phyloP scores from a whole-genome alignment of 2,329 filamentous ascomycete species.

The Microdochium nivale region DNA sequence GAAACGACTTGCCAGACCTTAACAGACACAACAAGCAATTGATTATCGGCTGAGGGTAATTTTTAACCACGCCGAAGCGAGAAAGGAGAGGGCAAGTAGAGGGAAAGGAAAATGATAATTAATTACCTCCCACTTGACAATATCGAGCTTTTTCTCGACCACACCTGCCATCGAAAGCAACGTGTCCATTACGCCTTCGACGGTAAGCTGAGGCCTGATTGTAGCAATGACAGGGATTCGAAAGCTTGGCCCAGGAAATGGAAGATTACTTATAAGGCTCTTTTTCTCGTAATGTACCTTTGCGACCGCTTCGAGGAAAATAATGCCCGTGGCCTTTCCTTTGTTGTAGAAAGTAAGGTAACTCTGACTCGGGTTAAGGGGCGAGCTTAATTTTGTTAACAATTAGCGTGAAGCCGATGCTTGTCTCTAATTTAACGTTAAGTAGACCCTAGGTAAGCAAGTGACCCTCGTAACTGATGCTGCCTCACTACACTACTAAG shows the following conservation, averaged over 20 bases:
- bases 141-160: conserved; percentile 15
- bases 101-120: no score
- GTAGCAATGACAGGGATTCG: conserved; percentile 19
- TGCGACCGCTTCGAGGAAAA: conserved; percentile 17
- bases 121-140: conserved; percentile 19
- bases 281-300: conserved; percentile 10
- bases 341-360: conserved; percentile 17
- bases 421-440: conserved; percentile 13
- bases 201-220: conserved; percentile 19
- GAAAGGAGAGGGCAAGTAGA: no score
- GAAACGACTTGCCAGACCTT: conserved; percentile 8
- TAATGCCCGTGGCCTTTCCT: conserved; percentile 12
- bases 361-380: conserved; percentile 14
- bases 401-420: conserved; percentile 19
- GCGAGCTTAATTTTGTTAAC: conserved; percentile 9
- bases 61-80: no score
- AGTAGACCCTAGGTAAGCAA: conserved; percentile 11
- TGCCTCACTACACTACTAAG: conserved; percentile 7
- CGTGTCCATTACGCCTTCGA: conserved; percentile 12
- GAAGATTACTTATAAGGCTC: conserved; percentile 10
- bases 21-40: no score
- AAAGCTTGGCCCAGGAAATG: conserved; percentile 18
- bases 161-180: conserved; percentile 10
- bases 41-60: no score
- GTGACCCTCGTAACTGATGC: conserved; percentile 6